These are phyloP conservation scores for Veloboletus limbatus DNA, from an alignment of 1,284 basidiomycete species.

Conservation along the genomic window DNA sequence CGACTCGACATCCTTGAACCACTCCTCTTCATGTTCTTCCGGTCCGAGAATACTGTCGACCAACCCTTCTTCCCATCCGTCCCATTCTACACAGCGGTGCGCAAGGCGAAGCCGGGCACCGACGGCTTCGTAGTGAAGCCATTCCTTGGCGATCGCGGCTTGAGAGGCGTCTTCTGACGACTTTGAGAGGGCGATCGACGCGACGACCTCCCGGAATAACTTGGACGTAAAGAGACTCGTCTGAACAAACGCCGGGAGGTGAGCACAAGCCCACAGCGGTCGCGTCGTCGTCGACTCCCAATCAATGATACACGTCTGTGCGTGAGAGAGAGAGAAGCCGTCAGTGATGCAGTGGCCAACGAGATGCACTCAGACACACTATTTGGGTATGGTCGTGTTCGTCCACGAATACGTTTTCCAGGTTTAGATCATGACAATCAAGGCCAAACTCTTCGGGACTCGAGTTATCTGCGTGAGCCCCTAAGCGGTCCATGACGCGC, in stretches of 20 bases:
- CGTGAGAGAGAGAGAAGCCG: no score
- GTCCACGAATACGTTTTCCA: constrained; percentile 81
- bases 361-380: constrained; percentile 42
- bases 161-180: constrained; percentile 16
- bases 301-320: constrained; percentile 77
- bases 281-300: constrained; percentile 83
- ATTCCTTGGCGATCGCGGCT: constrained; percentile 53
- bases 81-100: constrained; percentile 78
- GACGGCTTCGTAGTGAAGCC: constrained; percentile 65
- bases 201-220: constrained; percentile 63
- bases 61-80: constrained; percentile 82
- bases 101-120: constrained; percentile 67
- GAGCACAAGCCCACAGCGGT: constrained; percentile 77
- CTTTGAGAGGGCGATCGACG: constrained; percentile 33
- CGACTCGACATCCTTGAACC: constrained; percentile 51
- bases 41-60: constrained; percentile 69
- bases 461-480: constrained; percentile 24
- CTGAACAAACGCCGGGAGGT: constrained; percentile 74
- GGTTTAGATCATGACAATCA: constrained; percentile 75
- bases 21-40: constrained; percentile 65
- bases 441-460: constrained; percentile 60
- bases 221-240: constrained; percentile 68
- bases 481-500: constrained; percentile 59
- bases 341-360: not conserved
- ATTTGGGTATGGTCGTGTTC: constrained; percentile 61